Conservation (phyloP, 176 grass and related monocot genomes). For the Coix lacrymajobi region DNA sequence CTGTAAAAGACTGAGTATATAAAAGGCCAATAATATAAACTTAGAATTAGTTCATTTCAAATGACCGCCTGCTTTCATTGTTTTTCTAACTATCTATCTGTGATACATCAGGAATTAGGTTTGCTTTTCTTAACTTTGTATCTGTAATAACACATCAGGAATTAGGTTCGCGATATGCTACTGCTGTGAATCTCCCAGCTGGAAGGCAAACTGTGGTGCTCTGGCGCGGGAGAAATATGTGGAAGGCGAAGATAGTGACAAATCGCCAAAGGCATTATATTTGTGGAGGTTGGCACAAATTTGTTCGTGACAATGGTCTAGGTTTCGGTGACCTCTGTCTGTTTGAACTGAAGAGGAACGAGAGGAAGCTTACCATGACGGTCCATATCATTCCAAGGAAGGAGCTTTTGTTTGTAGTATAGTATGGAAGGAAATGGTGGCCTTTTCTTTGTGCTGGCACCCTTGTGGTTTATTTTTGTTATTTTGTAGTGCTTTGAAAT, state of each 20-base stretch:
- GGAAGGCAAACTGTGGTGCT: conserved; percentile 1
- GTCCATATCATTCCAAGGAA: conserved; percentile 31
- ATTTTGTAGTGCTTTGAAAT: background rate
- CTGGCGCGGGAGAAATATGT: background rate
- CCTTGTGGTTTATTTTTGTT: background rate
- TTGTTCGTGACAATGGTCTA: conserved; percentile 36
- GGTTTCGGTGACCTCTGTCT: conserved; percentile 43
- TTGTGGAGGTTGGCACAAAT: conserved; percentile 12
- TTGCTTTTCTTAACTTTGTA: background rate
- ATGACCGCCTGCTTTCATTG: background rate
- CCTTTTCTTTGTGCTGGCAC: background rate
- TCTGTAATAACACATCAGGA: conserved; percentile 21
- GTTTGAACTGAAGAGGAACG: conserved; percentile 32
- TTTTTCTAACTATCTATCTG: background rate
- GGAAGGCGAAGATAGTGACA: background rate
- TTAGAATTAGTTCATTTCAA: too few relatives aligned
- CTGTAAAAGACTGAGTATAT: background rate
- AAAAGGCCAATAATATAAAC: too few relatives aligned
- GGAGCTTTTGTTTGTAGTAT: background rate
- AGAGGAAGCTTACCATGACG: conserved; percentile 14
- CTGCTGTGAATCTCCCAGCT: background rate
- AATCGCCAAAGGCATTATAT: background rate
- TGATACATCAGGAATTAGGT: conserved; percentile 20
- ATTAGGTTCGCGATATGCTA: conserved; percentile 7
- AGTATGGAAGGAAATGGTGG: background rate